Conservation (phyloP, 2,329 filamentous ascomycete genomes). For the Geosmithia flava region DNA sequence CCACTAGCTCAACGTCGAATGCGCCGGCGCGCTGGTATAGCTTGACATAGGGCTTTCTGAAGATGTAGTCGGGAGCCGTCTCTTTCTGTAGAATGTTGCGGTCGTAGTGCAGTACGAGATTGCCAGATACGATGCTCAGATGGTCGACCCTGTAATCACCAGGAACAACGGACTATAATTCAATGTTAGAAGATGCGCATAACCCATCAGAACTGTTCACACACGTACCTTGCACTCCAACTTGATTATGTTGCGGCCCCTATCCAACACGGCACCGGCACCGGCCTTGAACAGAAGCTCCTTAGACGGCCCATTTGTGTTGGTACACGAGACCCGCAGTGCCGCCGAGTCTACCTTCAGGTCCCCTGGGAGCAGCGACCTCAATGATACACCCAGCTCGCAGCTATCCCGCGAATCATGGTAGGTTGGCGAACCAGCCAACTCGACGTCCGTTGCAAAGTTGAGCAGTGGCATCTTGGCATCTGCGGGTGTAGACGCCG, state of each 20-base stretch:
- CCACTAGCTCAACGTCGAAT: constrained; percentile 54
- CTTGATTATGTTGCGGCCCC: constrained; percentile 32
- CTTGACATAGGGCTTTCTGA: constrained; percentile 50
- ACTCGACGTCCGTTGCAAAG: constrained; percentile 59
- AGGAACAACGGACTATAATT: constrained; percentile 44
- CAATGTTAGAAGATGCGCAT: constrained; percentile 11
- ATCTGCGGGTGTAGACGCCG: constrained; percentile 37
- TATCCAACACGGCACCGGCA: constrained; percentile 20
- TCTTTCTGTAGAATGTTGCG: constrained; percentile 37
- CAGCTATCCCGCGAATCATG: constrained; percentile 64
- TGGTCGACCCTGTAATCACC: constrained; percentile 68
- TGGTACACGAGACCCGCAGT: constrained; percentile 47
- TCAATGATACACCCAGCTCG: constrained; percentile 52
- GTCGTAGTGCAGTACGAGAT: constrained; percentile 55
- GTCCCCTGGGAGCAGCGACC: constrained; percentile 60
- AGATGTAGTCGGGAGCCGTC: constrained; percentile 33
- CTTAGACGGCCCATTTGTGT: constrained; percentile 37
- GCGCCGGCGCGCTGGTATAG: constrained; percentile 60
- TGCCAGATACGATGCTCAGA: constrained; percentile 51
- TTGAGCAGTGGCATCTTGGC: constrained; percentile 55
- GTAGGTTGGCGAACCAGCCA: constrained; percentile 59
- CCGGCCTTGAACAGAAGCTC: constrained; percentile 34
- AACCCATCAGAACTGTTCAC: neutral
- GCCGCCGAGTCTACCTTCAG: constrained; percentile 54
- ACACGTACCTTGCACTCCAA: constrained; percentile 21